Evolutionary conservation across 768 basidiomycete species (phyloP), one percentile per base, ranked within the genome.

Genomic region (Daedalea quercina): DNA sequence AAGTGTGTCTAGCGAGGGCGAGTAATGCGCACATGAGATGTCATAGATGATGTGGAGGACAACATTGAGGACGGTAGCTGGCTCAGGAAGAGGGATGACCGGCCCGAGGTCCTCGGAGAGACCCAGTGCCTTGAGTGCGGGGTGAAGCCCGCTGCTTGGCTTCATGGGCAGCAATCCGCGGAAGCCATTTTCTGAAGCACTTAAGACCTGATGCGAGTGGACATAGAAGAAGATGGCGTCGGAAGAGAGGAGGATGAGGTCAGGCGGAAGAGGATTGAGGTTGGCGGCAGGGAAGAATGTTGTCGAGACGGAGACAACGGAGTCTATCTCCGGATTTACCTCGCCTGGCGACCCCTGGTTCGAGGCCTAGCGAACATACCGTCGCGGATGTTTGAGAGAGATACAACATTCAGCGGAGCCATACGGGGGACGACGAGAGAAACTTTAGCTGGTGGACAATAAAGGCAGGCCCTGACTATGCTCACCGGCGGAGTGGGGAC

Each of bases 221-320:
- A 84, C 84, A 62, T 91, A 91, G 75, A 93, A 93, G 68, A 90
- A 89, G 37, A 93, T 87, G 17, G 78, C 76, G 62, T 93, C 90
- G 25, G 81, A 75, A 2, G 87, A 83, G 51, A 90, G 70, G 47
- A 90, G 69, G 58, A 85, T 74, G 42, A 81, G 58, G 63, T 92
- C 85, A 1, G 85, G 80, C 1, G 75, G 73, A n/a, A 75, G 64
- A 0, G 77, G 60, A 33, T 78, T 72, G 55, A 77, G 76, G 54
- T 81, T 62, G 2, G 85, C 81, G 34, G 79, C 81, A 2, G 89
- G 87, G 61, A 78, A 84, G 69, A 91, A 92, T 0, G 87, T 87
- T 24, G 90, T 92, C 15, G 88, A 90, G 33, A 92, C 81, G 1
- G 88, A 88, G 52, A 91, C 84, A 49, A 70, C 60, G 75, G 70